Base-by-base conservation (phyloP, 2,329 filamentous ascomycete genomes). In the Fusarium sororula region DNA sequence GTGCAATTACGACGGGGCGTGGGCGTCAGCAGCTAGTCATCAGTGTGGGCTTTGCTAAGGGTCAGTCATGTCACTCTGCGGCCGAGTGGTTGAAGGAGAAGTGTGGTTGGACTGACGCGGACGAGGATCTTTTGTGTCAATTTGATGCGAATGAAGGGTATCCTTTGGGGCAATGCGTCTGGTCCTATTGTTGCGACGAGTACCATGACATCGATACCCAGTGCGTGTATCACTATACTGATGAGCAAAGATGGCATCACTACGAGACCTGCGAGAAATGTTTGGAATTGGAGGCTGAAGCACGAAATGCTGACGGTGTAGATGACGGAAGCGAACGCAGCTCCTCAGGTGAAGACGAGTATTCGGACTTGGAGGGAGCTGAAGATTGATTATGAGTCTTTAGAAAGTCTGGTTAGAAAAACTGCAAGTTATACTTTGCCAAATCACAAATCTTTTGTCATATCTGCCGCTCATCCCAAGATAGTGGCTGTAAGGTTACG, bases 11-110 rank as follows among this genome's bases (percentile, higher is more conserved):
- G 6, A 15, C 4, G 0, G 32, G 32, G 0, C 8, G 0, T 0
- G 50, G 50, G 0, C 50, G 32, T 8, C 30, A 37, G 4, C 50
- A 53, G 2, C 6, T 53, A 6, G 2, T 53, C 12, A 11, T 2
- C 5, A 5, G n/a, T 20, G 30, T 37, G 3, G 17, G 8, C 6
- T 26, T 2, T 7, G 48, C 48, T 1, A n/a, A 37, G 12, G 0
- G 0, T 4, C 7, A 6, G 0, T 30, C 11, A 4, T 12, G 15
- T 8, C 0, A 6, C 3, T 7, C 17, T 37, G 17, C 3, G 5
- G n/a, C 12, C 3, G 6, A 5, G 4, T 53, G 18, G 50, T 1
- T 53, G 18, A 37, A 53, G 5, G 3, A 53, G 0, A 12, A 4
- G 0, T 53, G n/a, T 3, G 13, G 6, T 8, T 53, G 50, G 50